Base-by-base conservation (phyloP, 192 early-diverging fungal species). In the Radiomyces spectabilis region DNA sequence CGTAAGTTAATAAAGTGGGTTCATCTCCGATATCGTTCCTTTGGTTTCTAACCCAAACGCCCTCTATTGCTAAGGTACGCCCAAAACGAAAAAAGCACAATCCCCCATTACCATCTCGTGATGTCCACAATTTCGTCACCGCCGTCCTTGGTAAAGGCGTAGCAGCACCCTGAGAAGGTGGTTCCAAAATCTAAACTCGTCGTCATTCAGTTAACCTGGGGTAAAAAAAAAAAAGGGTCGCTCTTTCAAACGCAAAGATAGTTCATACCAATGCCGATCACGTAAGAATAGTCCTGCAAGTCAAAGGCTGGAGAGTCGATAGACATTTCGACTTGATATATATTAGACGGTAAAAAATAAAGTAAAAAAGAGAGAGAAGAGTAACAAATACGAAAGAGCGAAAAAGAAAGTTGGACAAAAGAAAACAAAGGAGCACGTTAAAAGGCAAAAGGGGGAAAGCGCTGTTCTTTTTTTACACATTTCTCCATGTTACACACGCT, bases 141-240 rank as follows among this genome's bases (percentile, higher is more conserved):
- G 19, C 59, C 50, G 25, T 73, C 69, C 34, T 69, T 63, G 15
- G 66, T 67, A 53, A 73, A 72, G 9, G 71, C 68, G 53, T 77
- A 73, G 18, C 68, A 72, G 27, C 66, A 66, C 7, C 75, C 75
- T 12, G 73, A 75, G 46, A 71, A 75, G n/a, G 73, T 75, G 4
- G 73, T 75, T 25, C 73, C 73, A 53, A 71, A 70, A 51, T 41
- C 35, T 54, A 41, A 3, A 16, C 4, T n/a, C n/a, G n/a, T n/a
- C n/a, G n/a, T n/a, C n/a, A n/a, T n/a, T n/a, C n/a, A n/a, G n/a
- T n/a, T n/a, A n/a, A n/a, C 8, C 27, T 19, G 37, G 13, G 18
- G 30, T 33, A 5, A 21, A n/a, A 57, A n/a, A 5, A 46, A 13
- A 57, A 57, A 31, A 47, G 19, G 10, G 24, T 2, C 24, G 40